Base-by-base conservation (phyloP, 768 basidiomycete genomes). In the Amanita pallidorosea region DNA sequence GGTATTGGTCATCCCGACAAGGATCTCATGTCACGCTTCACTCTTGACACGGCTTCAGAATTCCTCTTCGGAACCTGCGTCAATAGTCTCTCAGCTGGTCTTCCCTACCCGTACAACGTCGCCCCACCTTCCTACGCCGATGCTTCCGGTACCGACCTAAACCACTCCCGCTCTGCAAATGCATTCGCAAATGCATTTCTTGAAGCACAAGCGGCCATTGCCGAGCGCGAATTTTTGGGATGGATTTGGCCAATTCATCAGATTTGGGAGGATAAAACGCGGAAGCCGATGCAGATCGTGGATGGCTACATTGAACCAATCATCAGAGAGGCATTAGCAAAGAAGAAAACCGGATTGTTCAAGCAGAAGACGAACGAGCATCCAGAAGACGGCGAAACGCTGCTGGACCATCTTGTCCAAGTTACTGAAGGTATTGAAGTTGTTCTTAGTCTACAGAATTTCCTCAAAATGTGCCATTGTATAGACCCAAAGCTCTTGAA, bases 61-160 rank as follows among this genome's bases (percentile, higher is more conserved):
- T 83, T 83, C 57, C 70, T 85, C 33, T 83, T 84, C 49, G 81
- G 81, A 2, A 66, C 66, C 46, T 76, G 75, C 56, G 76, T 82
- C 2, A 63, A 81, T 52, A 73, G 69, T 52, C 74, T 84, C 29
- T 61, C 68, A 3, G 70, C 71, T 2, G 69, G 68, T 12, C 64
- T 83, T 12, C 77, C 77, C 8, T 80, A 76, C 52, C 79, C 80
- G 0, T 66, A 70, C 58, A 71, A 74, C 38, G 64, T 63, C 9
- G 20, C 58, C 2, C 42, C 42, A 20, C 34, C 41, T n/a, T 44
- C 33, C 23, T 41, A 33, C 11, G 0, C 33, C 13, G 13, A 33
- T 38, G 25, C n/a, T n/a, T 29, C 12, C 25, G 8, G 13, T 33
- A 4, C 33, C 11, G 48, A 47, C 2, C 17, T 7, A 20, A 36